phyloP scores from a whole-genome alignment of 1,139 yeast species.

The Geotrichum restrictum region DNA sequence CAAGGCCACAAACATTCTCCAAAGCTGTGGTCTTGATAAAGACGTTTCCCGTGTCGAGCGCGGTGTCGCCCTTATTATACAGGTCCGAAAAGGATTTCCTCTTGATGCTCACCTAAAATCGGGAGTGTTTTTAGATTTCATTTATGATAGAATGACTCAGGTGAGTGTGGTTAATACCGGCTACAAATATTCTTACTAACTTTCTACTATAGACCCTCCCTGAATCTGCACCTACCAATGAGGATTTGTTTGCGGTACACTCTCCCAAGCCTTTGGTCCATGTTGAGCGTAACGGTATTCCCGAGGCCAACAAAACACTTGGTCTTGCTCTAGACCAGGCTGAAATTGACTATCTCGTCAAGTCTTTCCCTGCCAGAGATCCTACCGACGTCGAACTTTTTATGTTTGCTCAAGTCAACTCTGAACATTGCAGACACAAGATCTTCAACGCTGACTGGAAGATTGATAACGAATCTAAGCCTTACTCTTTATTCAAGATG shows the following conservation, averaged over 20 bases:
- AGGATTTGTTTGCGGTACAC: constrained; percentile 73
- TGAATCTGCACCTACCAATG: constrained; percentile 55
- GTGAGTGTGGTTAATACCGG: constrained; percentile 42
- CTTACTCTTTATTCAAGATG: constrained; percentile 82
- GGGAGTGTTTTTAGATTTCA: constrained; percentile 58
- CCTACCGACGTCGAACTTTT: constrained; percentile 97
- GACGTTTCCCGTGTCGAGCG: constrained; percentile 83
- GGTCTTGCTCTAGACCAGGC: constrained; percentile 92
- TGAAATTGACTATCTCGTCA: constrained; percentile 81
- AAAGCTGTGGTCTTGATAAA: constrained; percentile 75
- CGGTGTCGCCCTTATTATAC: constrained; percentile 71
- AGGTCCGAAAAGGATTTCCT: constrained; percentile 66
- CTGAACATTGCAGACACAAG: constrained; percentile 99
- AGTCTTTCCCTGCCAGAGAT: constrained; percentile 74
- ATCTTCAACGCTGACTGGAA: constrained; percentile 99
- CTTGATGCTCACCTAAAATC: constrained; percentile 52
- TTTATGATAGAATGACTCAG: constrained; percentile 96
- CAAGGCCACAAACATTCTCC: constrained; percentile 91
- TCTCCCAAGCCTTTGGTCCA: constrained; percentile 79
- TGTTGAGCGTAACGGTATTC: constrained; percentile 58
- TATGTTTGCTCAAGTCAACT: constrained; percentile 99
- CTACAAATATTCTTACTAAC: background rate
- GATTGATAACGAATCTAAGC: constrained; percentile 76
- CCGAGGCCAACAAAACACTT: constrained; percentile 71
- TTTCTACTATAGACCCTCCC: constrained; percentile 35